Conservation (phyloP, 2,329 filamentous ascomycete species). For the Blastomyces silverae region DNA sequence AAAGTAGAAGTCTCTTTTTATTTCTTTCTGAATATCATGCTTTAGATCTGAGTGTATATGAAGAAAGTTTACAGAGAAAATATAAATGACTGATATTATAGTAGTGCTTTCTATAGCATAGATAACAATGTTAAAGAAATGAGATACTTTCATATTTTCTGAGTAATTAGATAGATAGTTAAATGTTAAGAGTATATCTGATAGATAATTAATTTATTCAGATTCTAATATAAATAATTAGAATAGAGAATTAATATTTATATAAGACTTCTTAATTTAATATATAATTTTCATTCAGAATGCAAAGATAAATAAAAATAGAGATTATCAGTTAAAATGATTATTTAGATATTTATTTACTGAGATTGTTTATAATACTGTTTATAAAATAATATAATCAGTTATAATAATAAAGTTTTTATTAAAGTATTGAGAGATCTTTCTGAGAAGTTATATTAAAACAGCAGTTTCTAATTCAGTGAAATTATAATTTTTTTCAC, state of each 20-base stretch:
- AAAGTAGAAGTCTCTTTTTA: neutral
- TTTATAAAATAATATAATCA: neutral
- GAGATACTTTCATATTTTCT: neutral
- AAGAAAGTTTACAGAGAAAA: neutral
- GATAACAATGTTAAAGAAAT: neutral
- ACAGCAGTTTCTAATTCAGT: too few relatives aligned
- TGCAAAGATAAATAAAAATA: neutral
- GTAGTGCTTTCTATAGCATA: neutral
- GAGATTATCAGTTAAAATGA: neutral
- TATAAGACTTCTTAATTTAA: neutral
- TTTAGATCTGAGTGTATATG: neutral
- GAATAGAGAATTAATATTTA: too few relatives aligned
- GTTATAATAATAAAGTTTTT: neutral
- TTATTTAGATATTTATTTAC: neutral
- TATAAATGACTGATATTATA: neutral
- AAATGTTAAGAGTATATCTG: neutral
- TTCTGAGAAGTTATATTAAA: too few relatives aligned
- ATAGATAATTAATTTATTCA: neutral
- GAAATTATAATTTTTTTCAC: neutral
- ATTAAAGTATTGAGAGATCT: neutral
- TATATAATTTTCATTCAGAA: neutral
- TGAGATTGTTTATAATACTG: neutral
- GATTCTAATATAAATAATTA: too few relatives aligned
- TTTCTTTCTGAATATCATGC: neutral
- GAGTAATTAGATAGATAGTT: neutral